Base-by-base conservation (phyloP, 768 basidiomycete species). In the Trametes meyenii region DNA sequence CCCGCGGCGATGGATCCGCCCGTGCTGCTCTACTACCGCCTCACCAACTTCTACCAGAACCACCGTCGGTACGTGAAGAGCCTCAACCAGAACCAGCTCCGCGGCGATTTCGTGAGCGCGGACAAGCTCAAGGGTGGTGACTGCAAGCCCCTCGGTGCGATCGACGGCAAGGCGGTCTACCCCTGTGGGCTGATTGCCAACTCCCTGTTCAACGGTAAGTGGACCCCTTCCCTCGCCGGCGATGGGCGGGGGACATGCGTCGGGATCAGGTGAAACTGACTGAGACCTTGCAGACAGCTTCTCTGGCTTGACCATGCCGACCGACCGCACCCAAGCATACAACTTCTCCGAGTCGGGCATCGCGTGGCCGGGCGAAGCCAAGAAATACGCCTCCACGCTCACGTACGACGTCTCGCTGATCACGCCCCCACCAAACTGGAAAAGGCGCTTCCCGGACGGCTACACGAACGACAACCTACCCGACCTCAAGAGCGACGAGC, bases 181-280 rank as follows among this genome's bases (percentile, higher is more conserved):
- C 97, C 97, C 1, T 99, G 97, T 67, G 97, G 97, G 42, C 79
- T 99, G 65, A 96, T 99, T 65, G 97, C 97, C 46, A 99, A 99
- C 76, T 97, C 94, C 1, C 40, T 94, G 11, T 99, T 98, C 80
- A 99, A 99, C 70, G 96, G 94, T 92, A 50, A 38, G 84, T 66
- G 35, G 5, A 10, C 11, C n/a, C n/a, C 29, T 16, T 38, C 58
- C 43, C 14, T 36, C 45, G 7, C 24, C 19, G 19, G 21, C 42
- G 16, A 46, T 13, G 38, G 29, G 24, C 57, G 19, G n/a, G 52
- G 39, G 35, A 36, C 12, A 55, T 24, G 36, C 55, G n/a, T 60
- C 11, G 24, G 48, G 38, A 33, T 19, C 5, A 2, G 26, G 42
- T 4, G 36, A 17, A 12, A 8, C 40, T 11, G 17, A 42, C 29